phyloP scores from a whole-genome alignment of 192 early-diverging fungal genomes.

The Lobosporangium transversale region DNA sequence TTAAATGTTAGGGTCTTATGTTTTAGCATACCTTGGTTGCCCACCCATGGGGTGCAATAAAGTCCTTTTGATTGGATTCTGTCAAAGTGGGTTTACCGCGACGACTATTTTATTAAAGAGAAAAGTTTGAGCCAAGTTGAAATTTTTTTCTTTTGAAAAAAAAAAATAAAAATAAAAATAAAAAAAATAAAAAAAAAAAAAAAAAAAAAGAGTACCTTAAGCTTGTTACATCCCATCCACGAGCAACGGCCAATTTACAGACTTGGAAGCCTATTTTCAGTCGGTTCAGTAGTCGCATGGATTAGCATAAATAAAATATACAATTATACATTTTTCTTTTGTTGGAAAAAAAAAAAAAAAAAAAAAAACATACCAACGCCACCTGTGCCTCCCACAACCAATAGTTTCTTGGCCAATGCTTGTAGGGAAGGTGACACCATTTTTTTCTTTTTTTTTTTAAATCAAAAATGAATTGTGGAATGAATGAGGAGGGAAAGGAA shows the following conservation, averaged over 20 bases:
- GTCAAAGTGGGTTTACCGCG: constrained; percentile 27
- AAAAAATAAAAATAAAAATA: neutral
- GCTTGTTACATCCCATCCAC: constrained; percentile 62
- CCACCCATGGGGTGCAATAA: constrained; percentile 56
- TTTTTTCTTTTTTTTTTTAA: neutral
- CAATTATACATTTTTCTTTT: neutral
- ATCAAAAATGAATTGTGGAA: neutral
- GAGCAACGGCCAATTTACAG: constrained; percentile 54
- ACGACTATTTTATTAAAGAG: constrained; percentile 17
- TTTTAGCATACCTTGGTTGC: constrained; percentile 21
- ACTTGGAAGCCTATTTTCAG: constrained; percentile 52
- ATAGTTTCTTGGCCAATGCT: constrained; percentile 42
- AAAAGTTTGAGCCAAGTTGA: too few species aligned
- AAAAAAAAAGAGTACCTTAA: constrained; percentile 53
- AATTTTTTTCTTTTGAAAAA: too few species aligned
- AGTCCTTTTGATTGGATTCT: constrained; percentile 62
- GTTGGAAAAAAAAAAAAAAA: neutral
- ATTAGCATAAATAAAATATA: neutral
- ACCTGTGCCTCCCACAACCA: constrained; percentile 48
- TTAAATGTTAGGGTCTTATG: too few species aligned
- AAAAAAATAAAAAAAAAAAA: neutral
- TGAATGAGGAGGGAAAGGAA: neutral
- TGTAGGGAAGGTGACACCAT: constrained; percentile 49
- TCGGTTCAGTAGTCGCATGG: too few species aligned
- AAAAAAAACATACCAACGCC: constrained; percentile 23